Evolutionary conservation across 768 basidiomycete genomes (phyloP).

Genomic region (Tulasnella sp.): DNA sequence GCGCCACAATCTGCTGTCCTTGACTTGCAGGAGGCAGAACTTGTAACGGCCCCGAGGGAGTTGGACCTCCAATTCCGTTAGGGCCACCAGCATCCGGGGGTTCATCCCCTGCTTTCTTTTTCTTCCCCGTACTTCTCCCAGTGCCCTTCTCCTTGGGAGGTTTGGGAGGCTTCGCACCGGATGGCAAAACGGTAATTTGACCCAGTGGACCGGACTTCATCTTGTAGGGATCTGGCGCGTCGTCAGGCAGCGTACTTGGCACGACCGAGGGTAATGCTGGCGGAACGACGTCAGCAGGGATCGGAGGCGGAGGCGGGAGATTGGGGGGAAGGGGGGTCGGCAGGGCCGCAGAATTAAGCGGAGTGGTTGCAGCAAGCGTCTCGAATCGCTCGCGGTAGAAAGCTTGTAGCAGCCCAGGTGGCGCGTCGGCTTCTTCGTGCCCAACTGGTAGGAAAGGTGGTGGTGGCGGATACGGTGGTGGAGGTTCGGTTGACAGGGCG

Average conservation of each 20-base stretch:
- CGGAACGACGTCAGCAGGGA: neutral
- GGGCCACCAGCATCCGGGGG: neutral
- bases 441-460: constrained; percentile 68
- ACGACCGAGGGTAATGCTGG: constrained; percentile 11
- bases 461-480: constrained; percentile 75
- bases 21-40: neutral
- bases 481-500: constrained; percentile 39
- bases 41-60: neutral
- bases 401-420: constrained; percentile 73
- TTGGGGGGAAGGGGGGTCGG: neutral
- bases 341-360: neutral
- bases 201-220: constrained; percentile 71
- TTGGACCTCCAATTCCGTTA: neutral
- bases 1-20: neutral
- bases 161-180: constrained; percentile 36
- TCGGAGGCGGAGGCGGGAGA: neutral
- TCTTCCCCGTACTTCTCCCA: constrained; percentile 30
- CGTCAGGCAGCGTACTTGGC: constrained; percentile 42
- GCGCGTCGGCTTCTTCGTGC: constrained; percentile 51
- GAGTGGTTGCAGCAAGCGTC: constrained; percentile 1
- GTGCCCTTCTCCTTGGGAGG: constrained; percentile 2
- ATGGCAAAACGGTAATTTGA: constrained; percentile 48
- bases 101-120: constrained; percentile 26
- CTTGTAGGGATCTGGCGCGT: constrained; percentile 44
- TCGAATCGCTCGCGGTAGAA: constrained; percentile 45